Conservation (phyloP, 1,139 yeast species). For the Geotrichum fermentans region DNA sequence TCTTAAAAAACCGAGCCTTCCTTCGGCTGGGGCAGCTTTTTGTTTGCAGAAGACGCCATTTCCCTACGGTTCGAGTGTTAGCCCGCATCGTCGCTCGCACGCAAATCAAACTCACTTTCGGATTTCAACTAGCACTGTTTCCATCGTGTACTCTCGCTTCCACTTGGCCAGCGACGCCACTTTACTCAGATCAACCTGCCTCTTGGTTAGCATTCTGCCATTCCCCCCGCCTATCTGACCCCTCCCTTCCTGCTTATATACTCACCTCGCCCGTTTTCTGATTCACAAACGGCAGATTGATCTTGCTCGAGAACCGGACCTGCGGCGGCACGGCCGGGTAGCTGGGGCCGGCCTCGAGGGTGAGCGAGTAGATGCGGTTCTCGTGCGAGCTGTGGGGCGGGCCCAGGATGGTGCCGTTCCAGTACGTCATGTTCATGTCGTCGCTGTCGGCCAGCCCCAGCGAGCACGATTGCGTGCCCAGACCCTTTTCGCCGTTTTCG, state of each 20-base stretch:
- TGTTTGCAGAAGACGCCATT: constrained; percentile 81
- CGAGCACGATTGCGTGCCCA: constrained; percentile 94
- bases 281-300: constrained; percentile 88
- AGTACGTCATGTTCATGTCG: constrained; percentile 84
- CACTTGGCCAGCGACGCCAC: constrained; percentile 75
- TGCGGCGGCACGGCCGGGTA: constrained; percentile 93
- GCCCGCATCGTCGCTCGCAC: too few relatives aligned
- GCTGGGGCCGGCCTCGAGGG: constrained; percentile 71
- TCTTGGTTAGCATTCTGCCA: not conserved
- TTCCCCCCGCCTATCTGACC: not conserved
- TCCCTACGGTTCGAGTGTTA: too few relatives aligned
- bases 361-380: constrained; percentile 82
- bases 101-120: constrained; percentile 58
- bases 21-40: constrained; percentile 82
- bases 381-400: constrained; percentile 95
- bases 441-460: constrained; percentile 85
- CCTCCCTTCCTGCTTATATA: not conserved
- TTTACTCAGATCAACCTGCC: constrained; percentile 44
- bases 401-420: constrained; percentile 96
- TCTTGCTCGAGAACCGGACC: constrained; percentile 72
- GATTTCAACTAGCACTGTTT: constrained; percentile 81
- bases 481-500: constrained; percentile 96
- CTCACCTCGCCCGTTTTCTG: constrained; percentile 50
- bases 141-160: constrained; percentile 89
- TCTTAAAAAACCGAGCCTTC: constrained; percentile 70